A percentile compares a stretch with the other conserved stretches of the same genome.
These are phyloP conservation scores for Orobanche coerulescens DNA, from an alignment of 257 asterid species.

Conservation along the genomic window DNA sequence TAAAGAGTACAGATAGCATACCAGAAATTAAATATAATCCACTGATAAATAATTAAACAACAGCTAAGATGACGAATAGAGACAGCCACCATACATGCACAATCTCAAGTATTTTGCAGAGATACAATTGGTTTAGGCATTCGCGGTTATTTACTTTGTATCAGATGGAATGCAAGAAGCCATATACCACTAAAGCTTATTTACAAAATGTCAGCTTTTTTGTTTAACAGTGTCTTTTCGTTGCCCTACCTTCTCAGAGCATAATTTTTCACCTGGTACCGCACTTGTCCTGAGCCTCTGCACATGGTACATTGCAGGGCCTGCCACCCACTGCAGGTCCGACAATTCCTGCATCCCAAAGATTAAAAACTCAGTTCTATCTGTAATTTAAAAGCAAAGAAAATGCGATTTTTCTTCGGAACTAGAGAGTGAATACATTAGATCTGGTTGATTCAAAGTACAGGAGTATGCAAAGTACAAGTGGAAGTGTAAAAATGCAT, in stretches of 20 bases:
- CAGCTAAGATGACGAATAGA: not conserved
- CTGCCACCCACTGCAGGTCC: slow-evolving; percentile 85
- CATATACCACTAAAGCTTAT: slow-evolving; percentile 2
- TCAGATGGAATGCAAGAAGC: not conserved
- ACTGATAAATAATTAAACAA: not conserved
- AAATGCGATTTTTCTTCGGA: not conserved
- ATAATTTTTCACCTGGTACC: slow-evolving; percentile 80
- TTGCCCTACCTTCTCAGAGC: slow-evolving; percentile 63
- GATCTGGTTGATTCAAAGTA: not conserved
- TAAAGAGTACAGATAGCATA: slow-evolving; percentile 23
- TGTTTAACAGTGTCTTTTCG: slow-evolving; percentile 3
- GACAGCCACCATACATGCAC: not conserved
- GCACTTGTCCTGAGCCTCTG: slow-evolving; percentile 88
- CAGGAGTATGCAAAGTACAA: not conserved
- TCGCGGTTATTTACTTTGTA: not conserved
- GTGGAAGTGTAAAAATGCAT: not conserved
- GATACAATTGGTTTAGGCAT: not conserved
- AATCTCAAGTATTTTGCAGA: not conserved
- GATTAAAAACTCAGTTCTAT: slow-evolving; percentile 12
- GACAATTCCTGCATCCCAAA: slow-evolving; percentile 60
- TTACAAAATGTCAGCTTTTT: not conserved
- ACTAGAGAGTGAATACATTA: not conserved
- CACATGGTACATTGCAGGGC: slow-evolving; percentile 94
- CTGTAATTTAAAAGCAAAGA: not conserved
- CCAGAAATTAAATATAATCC: slow-evolving; percentile 17